Percentiles rank a stretch among this genome's conserved stretches.
Evolutionary conservation across 805 yeast genomes (phyloP).

Genomic region (Wickerhamiella sorbophila): DNA sequence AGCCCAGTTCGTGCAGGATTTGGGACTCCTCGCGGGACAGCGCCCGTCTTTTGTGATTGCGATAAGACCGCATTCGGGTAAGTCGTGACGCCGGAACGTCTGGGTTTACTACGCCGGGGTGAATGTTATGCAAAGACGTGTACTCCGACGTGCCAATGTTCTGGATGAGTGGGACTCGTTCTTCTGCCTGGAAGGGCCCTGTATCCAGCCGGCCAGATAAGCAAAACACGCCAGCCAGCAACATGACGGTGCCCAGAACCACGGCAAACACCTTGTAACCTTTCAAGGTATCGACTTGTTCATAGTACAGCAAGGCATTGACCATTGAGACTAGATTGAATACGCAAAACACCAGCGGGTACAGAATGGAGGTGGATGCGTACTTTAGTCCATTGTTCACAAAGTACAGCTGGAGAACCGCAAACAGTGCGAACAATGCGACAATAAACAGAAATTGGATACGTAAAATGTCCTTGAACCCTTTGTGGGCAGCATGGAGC

Average conservation of each 20-base stretch:
- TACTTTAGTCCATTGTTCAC: slow-evolving; percentile 59
- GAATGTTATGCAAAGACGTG: slow-evolving; percentile 20
- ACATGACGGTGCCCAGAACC: slow-evolving; percentile 34
- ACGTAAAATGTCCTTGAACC: slow-evolving; percentile 28
- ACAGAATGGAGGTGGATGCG: slow-evolving; percentile 61
- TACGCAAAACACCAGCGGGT: slow-evolving; percentile 74
- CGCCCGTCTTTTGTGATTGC: slow-evolving; percentile 36
- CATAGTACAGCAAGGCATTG: slow-evolving; percentile 47
- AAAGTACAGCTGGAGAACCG: slow-evolving; percentile 56
- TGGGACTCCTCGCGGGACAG: slow-evolving; percentile 42
- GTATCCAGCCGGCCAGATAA: slow-evolving; percentile 39
- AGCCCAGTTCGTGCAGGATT: slow-evolving; percentile 33
- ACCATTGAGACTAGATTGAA: slow-evolving; percentile 57
- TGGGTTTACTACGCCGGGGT: slow-evolving; percentile 16
- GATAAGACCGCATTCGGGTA: neutral
- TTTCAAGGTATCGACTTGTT: slow-evolving; percentile 33
- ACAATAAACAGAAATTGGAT: slow-evolving; percentile 38
- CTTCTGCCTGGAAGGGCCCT: slow-evolving; percentile 1
- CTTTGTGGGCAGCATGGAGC: slow-evolving; percentile 28
- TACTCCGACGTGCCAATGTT: slow-evolving; percentile 10
- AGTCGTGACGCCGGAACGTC: slow-evolving; percentile 10
- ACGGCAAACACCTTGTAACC: slow-evolving; percentile 28
- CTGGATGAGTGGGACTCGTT: slow-evolving; percentile 6
- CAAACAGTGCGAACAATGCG: slow-evolving; percentile 32
- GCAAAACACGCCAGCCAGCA: slow-evolving; percentile 46